These are phyloP conservation scores for Tolypocladium capitatum DNA, from an alignment of 2,329 filamentous ascomycete genomes.

Conservation along the genomic window DNA sequence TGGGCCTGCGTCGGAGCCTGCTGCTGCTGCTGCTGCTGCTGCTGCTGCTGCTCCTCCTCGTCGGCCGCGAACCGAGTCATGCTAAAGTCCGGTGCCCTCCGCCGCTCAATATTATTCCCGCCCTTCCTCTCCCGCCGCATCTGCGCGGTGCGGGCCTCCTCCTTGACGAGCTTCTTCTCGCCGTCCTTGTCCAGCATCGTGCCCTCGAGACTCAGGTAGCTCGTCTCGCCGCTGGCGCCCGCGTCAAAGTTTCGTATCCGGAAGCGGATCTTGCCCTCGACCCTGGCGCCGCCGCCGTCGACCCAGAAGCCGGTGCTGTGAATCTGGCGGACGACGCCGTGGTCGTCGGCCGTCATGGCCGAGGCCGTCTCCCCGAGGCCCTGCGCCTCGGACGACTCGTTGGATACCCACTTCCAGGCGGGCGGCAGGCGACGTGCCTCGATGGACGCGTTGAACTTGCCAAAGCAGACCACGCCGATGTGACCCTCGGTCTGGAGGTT, in stretches of 20 bases:
- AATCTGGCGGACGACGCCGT: conserved; percentile 38
- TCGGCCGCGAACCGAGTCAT: conserved; percentile 41
- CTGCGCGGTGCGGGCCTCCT: conserved; percentile 29
- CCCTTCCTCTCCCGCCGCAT: conserved; percentile 23
- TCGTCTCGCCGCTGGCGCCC: conserved; percentile 58
- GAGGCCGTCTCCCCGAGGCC: conserved; percentile 29
- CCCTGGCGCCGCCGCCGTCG: conserved; percentile 53
- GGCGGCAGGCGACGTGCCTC: conserved; percentile 61
- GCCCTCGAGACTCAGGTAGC: conserved; percentile 75
- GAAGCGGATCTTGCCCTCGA: conserved; percentile 62
- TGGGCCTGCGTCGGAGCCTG: no score
- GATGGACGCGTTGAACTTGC: conserved; percentile 83
- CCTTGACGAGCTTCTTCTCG: conserved; percentile 40
- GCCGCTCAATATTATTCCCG: conserved; percentile 15
- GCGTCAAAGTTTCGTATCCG: conserved; percentile 77
- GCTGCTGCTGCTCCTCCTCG: conserved; percentile 26
- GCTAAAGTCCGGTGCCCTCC: conserved; percentile 37
- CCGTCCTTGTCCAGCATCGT: conserved; percentile 63
- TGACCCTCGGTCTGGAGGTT: conserved; percentile 84
- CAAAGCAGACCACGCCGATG: conserved; percentile 78
- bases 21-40: conserved; percentile 18
- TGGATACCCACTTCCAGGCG: conserved; percentile 68
- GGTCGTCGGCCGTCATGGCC: conserved; percentile 29
- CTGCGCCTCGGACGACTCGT: conserved; percentile 26
- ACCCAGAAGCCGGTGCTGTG: conserved; percentile 61